Evolutionary conservation across 2,329 filamentous ascomycete species (phyloP).

Genomic region (Talaromyces rugulosus): DNA sequence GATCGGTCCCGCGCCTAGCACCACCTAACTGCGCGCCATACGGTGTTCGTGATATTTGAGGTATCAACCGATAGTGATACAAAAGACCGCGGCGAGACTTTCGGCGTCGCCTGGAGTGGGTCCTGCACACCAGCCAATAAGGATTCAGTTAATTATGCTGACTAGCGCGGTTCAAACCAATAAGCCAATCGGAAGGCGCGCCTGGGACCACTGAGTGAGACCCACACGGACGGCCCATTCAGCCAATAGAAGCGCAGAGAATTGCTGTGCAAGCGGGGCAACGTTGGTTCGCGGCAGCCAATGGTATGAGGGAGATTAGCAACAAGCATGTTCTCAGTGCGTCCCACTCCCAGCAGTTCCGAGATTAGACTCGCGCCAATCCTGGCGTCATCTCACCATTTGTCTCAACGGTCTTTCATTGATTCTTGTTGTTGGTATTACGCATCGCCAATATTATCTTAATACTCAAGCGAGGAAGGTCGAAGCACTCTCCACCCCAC

Average conservation of each 20-base stretch:
- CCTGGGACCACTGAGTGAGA: not conserved
- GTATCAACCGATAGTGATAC: too few species aligned
- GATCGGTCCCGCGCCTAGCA: too few species aligned
- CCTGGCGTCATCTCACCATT: not conserved
- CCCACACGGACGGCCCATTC: not conserved
- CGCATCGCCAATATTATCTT: not conserved
- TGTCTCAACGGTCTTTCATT: not conserved
- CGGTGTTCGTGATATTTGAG: not conserved
- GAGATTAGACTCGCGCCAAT: not conserved
- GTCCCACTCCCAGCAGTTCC: not conserved
- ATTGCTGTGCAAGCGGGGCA: not conserved
- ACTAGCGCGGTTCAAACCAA: not conserved
- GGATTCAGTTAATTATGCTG: not conserved
- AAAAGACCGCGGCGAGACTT: not conserved
- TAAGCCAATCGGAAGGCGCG: not conserved
- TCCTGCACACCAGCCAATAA: not conserved
- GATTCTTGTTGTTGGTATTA: too few species aligned
- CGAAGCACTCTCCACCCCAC: not conserved
- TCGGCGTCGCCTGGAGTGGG: not conserved
- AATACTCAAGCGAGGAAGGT: not conserved
- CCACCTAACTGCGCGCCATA: not conserved
- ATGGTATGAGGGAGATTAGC: not conserved
- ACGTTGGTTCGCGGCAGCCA: not conserved
- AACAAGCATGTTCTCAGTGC: not conserved
- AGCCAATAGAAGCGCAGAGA: not conserved